A percentile compares a stretch with the other conserved stretches of the same genome.
Conservation (phyloP, 495 filamentous ascomycete species). For the Tetracladium marchalianum region DNA sequence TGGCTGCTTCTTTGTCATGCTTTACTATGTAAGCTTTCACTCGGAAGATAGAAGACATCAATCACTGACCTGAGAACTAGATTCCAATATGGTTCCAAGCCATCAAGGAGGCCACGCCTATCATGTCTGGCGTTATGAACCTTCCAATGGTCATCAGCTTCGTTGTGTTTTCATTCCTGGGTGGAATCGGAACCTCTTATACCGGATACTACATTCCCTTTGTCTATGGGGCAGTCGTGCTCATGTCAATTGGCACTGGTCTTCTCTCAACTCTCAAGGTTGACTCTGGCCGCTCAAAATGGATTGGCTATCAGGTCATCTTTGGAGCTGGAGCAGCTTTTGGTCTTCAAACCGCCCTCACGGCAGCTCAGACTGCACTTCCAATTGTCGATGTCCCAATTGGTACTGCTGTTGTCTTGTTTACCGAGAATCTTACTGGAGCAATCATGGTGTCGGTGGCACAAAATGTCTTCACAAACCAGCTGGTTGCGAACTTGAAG, state of each 20-base stretch:
- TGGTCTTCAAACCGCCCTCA: slow-evolving; percentile 54
- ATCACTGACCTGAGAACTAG: slow-evolving; percentile 35
- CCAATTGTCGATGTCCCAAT: slow-evolving; percentile 41
- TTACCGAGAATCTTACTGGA: slow-evolving; percentile 48
- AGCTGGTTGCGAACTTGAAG: slow-evolving; percentile 34
- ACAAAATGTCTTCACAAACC: slow-evolving; percentile 50
- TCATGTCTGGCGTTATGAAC: slow-evolving; percentile 62
- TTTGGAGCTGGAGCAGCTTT: slow-evolving; percentile 58
- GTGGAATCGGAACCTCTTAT: slow-evolving; percentile 40
- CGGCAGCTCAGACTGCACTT: slow-evolving; percentile 49
- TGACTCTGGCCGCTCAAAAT: slow-evolving; percentile 38
- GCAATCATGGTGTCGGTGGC: slow-evolving; percentile 52
- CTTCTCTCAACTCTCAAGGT: slow-evolving; percentile 49
- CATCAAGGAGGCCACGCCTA: slow-evolving; percentile 45
- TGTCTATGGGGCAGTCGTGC: slow-evolving; percentile 36
- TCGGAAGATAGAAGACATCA: neutral
- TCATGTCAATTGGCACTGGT: slow-evolving; percentile 50
- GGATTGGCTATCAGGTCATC: slow-evolving; percentile 61
- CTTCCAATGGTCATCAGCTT: slow-evolving; percentile 43
- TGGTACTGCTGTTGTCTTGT: slow-evolving; percentile 49
- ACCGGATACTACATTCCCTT: slow-evolving; percentile 60
- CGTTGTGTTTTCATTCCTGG: slow-evolving; percentile 32
- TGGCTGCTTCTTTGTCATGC: neutral
- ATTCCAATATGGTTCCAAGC: slow-evolving; percentile 82
- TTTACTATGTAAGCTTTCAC: slow-evolving; percentile 4